Evolutionary conservation across 129 eudicot genomes (phyloP).

Genomic region (Saposhnikovia divaricata): DNA sequence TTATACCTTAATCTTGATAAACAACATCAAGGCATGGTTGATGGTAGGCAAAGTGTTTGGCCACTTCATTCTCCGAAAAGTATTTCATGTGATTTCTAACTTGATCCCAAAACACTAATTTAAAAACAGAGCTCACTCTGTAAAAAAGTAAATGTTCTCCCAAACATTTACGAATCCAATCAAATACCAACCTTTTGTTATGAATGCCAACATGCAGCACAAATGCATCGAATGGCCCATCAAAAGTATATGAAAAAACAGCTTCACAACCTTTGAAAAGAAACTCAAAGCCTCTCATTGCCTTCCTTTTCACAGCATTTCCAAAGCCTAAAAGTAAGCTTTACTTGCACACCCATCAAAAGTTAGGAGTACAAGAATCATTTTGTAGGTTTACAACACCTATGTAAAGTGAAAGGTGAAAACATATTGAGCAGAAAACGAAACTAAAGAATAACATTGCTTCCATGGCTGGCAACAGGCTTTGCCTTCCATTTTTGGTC

Average conservation of each 20-base stretch:
- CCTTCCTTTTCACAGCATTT: slow-evolving; percentile 10
- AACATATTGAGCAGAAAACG: neutral
- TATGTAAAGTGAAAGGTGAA: neutral
- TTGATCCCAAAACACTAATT: too few relatives aligned
- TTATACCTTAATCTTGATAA: too few relatives aligned
- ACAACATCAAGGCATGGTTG: too few relatives aligned
- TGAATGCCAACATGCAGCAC: slow-evolving; percentile 16
- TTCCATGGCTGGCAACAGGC: slow-evolving; percentile 2
- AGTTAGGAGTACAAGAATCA: slow-evolving; percentile 22
- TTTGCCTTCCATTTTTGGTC: neutral
- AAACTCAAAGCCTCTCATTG: neutral
- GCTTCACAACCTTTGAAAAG: slow-evolving; percentile 1
- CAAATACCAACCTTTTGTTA: slow-evolving; percentile 13
- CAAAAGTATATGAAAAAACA: slow-evolving; percentile 7
- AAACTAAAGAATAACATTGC: slow-evolving; percentile 4
- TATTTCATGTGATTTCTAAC: too few relatives aligned
- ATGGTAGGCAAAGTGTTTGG: too few relatives aligned
- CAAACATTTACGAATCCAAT: slow-evolving; percentile 27
- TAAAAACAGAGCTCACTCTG: slow-evolving; percentile 1
- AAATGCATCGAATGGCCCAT: slow-evolving; percentile 19
- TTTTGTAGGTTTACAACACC: neutral
- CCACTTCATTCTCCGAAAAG: too few relatives aligned
- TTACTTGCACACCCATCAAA: slow-evolving; percentile 27
- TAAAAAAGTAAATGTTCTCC: slow-evolving; percentile 12
- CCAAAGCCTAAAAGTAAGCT: slow-evolving; percentile 6